Conservation (phyloP, 129 eudicot genomes). For the Pittosporum tobira region DNA sequence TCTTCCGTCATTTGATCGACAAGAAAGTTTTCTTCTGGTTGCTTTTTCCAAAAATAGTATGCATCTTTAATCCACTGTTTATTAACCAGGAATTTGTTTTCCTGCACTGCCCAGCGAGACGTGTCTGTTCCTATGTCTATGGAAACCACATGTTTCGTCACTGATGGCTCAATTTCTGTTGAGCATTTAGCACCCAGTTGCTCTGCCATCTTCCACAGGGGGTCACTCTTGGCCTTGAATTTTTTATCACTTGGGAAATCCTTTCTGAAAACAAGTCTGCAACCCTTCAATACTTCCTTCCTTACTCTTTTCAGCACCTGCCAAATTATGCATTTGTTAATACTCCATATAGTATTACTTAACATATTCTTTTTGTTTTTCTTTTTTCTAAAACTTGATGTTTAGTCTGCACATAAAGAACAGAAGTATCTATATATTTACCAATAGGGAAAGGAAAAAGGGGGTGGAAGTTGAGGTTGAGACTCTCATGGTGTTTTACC, state of each 20-base stretch:
- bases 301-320: conserved; percentile 48
- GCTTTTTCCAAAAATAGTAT: conserved; percentile 56
- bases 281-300: conserved; percentile 50
- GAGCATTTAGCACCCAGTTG: conserved; percentile 63
- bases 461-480: neutral
- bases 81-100: conserved; percentile 62
- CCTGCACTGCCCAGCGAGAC: conserved; percentile 65
- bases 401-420: no score
- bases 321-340: neutral
- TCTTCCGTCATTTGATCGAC: conserved; percentile 28
- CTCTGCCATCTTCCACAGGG: conserved; percentile 67
- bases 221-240: conserved; percentile 40
- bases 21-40: conserved; percentile 67
- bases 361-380: no score
- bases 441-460: no score
- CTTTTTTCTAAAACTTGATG: no score
- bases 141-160: conserved; percentile 81
- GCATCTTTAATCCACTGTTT: conserved; percentile 87
- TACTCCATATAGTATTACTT: no score
- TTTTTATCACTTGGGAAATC: conserved; percentile 42
- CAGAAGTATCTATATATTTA: no score
- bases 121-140: conserved; percentile 43
- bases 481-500: conserved; percentile 19
- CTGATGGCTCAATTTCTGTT: conserved; percentile 37
- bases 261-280: conserved; percentile 58